A percentile compares a stretch with the other conserved stretches of the same genome.
Evolutionary conservation across 768 basidiomycete genomes (phyloP).

Genomic region (Xerocomellus dryophilus): DNA sequence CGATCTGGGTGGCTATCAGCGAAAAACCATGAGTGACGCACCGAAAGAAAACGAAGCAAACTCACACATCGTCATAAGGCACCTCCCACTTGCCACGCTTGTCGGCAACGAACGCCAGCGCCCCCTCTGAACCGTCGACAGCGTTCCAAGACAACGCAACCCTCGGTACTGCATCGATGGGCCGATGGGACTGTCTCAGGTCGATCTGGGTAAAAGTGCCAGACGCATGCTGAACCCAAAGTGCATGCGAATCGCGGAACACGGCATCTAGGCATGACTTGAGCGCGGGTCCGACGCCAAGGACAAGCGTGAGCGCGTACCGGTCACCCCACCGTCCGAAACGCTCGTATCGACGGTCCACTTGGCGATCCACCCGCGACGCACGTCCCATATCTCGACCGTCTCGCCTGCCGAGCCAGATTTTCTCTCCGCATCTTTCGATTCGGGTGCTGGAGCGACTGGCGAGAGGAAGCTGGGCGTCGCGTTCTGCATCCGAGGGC

Average conservation of each 20-base stretch:
- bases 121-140: constrained; percentile 39
- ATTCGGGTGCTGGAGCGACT: constrained; percentile 7
- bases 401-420: constrained; percentile 43
- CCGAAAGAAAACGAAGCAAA: neutral
- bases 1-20: constrained; percentile 37
- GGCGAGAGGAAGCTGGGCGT: constrained; percentile 22
- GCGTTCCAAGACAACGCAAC: constrained; percentile 63
- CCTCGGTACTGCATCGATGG: constrained; percentile 66
- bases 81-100: constrained; percentile 53
- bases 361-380: constrained; percentile 78
- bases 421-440: constrained; percentile 17
- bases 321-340: constrained; percentile 70
- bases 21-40: neutral
- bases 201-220: constrained; percentile 82
- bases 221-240: constrained; percentile 72
- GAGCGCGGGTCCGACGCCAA: neutral
- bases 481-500: constrained; percentile 26
- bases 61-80: constrained; percentile 81
- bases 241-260: constrained; percentile 66
- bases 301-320: constrained; percentile 38
- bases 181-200: constrained; percentile 57
- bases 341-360: constrained; percentile 68
- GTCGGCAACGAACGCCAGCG: constrained; percentile 66
- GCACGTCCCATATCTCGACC: constrained; percentile 85
- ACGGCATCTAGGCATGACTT: constrained; percentile 48